Base-by-base conservation (phyloP, 305 asterid genomes). In the Fraxinus floribunda region DNA sequence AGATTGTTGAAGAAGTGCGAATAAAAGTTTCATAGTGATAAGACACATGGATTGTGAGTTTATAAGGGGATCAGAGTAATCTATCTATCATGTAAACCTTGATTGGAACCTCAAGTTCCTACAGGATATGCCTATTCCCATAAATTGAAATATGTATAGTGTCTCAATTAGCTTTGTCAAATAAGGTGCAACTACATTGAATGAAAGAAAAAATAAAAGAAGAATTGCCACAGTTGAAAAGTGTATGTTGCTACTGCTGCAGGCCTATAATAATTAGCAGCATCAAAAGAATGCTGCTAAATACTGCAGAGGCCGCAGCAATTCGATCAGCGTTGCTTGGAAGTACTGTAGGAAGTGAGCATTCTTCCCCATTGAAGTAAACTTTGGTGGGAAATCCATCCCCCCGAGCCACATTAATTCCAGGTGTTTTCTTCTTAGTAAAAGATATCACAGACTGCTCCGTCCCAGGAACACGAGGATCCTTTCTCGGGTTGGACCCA, bases 361-460 rank as follows among this genome's bases (percentile, higher is more conserved):
- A 94, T 82, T 93, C 97, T 72, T 91, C 95, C 2, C 97, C 97
- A 30, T 93, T 94, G 87, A 94, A 94, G 89, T 82, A 91, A 77
- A 94, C 92, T 66, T 88, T 93, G 7, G 90, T 91, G 0, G 98
- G 98, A 86, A 91, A 94, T 44, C 97, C 97, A 75, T 94, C 97
- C 1, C 92, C 90, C 0, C 72, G 81, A 0, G 81, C 90, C 78
- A 94, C 91, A 0, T 85, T 24, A 4, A 94, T 87, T 18, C 86
- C 90, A 7, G 90, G 92, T 2, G 89, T 90, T 20, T 84, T 70
- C 83, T 90, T 90, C 90, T 93, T 94, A 13, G 88, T 88, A 75
- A 94, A 94, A 5, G 92, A 91, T 76, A 94, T 87, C 16, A 94
- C 89, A 3, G 97, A 87, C 62, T 93, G 98, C 66, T 88, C 91